Base-by-base conservation (phyloP, 805 yeast species). In the Ogataea saltuana region DNA sequence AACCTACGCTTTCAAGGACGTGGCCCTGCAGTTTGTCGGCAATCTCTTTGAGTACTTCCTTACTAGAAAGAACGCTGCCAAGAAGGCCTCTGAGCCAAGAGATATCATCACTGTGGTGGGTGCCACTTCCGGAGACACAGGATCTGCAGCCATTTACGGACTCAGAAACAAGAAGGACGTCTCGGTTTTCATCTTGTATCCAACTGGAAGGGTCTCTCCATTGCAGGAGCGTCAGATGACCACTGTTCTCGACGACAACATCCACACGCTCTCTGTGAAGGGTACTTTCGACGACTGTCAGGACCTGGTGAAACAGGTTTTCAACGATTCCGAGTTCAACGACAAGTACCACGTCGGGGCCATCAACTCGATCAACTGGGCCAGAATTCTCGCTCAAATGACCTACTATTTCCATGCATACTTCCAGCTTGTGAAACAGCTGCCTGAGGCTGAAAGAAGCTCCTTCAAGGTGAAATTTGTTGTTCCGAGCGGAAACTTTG, bases 231-330 rank as follows among this genome's bases (percentile, higher is more conserved):
- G 85, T 56, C 99, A 93, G 70, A 93, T 93, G 99, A 87, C 99
- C 43, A 89, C 98, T 6, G 98, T 93, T 7, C 76, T 82, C 39
- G 99, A 93, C 65, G 69, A 79, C 40, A 93, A 93, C 60, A 97
- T 93, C 31, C 98, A 93, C 70, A 91, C 97, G 19, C 73, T 93
- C 49, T 88, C 97, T 4, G 97, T 93, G 27, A 86, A 83, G 52
- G 99, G 99, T 52, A 88, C 97, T 22, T 93, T 93, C 63, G 99
- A 93, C 66, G 97, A 93, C 69, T 93, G 99, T 70, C 99, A 93
- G 72, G 97, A 88, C 60, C 80, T 90, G 45, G 98, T 93, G 50
- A 93, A 93, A 70, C 85, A 84, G 60, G 82, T 91, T 49, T 93
- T 93, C 65, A 93, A 91, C 48, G 99, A 93, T 65, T 70, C 64